Base-by-base conservation (phyloP, 495 filamentous ascomycete species). In the Trichoderma reesei region DNA sequence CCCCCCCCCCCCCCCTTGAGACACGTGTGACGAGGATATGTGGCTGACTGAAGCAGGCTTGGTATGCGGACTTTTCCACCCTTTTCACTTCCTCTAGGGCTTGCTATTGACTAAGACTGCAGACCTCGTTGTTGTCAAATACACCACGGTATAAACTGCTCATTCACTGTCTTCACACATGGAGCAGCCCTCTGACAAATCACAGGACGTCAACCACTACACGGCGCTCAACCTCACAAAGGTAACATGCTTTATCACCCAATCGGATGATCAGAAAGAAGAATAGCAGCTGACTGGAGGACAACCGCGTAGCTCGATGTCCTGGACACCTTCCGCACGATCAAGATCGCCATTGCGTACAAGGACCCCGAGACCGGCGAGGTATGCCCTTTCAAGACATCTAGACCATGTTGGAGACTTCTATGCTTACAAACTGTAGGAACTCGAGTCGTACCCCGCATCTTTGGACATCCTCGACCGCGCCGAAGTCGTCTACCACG, bases 151-250 rank as follows among this genome's bases (percentile, higher is more conserved):
- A 26, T 26, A 26, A 26, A 26, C 26, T 26, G 26, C 26, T 26
- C 26, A 26, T 26, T 26, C 26, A 26, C 26, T 26, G 26, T 26
- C 26, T 26, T 26, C 26, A 26, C 26, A 26, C 26, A 26, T 26
- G 26, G 26, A 26, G 26, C 26, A 26, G 26, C 26, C 26, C 26
- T 26, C 26, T 26, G 26, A 26, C 26, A 26, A 1, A 84, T 46
- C 76, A 81, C 39, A 75, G 78, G 1, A 78, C 26, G 26, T 91
- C 67, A 90, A 90, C 78, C 82, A 90, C 77, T 90, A 91, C 76
- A 88, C 86, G 10, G 76, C 79, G 2, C 75, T 95, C 59, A 96
- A 96, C 80, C 76, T 96, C 42, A 96, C 91, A 65, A 96, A 92
- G 44, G 63, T 64, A 63, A 5, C 26, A 60, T 60, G 4, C 46